Base-by-base conservation (phyloP, 371 early-diverging fungal genomes). In the Syncephalis plumigaleata region DNA sequence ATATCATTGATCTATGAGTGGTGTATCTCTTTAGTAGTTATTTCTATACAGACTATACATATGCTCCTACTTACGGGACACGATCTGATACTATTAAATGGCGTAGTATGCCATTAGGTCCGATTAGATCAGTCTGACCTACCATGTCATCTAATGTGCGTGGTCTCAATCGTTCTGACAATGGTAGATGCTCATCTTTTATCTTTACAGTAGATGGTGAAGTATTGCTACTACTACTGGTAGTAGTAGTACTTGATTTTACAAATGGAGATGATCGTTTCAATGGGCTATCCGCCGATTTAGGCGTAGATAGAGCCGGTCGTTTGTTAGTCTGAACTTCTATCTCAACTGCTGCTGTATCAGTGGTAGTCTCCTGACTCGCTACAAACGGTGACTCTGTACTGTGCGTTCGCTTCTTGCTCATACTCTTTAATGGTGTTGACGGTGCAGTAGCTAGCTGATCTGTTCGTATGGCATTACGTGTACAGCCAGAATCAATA, bases 111-210 rank as follows among this genome's bases (percentile, higher is more conserved):
- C 80, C 79, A 9, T 65, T 55, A 1, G 68, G 56, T 0, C 85
- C 85, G 2, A 86, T 58, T 0, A 88, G 54, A 20, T 72, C 76
- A 9, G 67, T 55, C 55, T 90, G 89, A 17, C 89, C 90, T 8
- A 80, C 68, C 55, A 83, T 79, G 3, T 75, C 70, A 15, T 67
- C 70, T 8, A 87, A 52, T 0, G 49, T 61, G 0, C 44, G 53
- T 0, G 90, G 90, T 11, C 90, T 70, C 8, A 84, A 75, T 61
- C 57, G 55, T 39, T 75, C 75, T 0, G 74, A 68, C 17, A 75
- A 45, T 1, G 75, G 73, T 7, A 45, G 45, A 20, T 54, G 23
- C 8, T 3, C 36, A 11, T 39, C 16, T 8, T 45, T 21, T 13
- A 46, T 26, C n/a, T 8, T 13, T 20, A 7, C 25, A 11, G 27